Conservation (phyloP, 352 stramenopile genomes). For the Pythium periplocum region DNA sequence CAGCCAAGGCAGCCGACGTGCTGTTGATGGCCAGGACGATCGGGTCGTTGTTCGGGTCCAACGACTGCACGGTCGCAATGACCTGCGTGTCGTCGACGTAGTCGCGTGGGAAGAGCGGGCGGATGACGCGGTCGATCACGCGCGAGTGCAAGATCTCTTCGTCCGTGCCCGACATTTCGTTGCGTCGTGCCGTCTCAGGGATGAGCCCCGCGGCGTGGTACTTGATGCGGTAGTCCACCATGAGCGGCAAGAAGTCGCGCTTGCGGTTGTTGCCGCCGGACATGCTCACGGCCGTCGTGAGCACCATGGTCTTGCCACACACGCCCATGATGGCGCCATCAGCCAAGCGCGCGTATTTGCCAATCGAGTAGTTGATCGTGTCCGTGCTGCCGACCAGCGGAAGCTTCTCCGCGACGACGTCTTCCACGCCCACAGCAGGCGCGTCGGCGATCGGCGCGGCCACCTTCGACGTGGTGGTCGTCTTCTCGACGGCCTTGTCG, state of each 20-base stretch:
- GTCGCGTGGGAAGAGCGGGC: conserved; percentile 92
- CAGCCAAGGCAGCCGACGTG: conserved; percentile 76
- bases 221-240: conserved; percentile 93
- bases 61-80: conserved; percentile 84
- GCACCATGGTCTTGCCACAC: conserved; percentile 80
- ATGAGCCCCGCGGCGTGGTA: conserved; percentile 84
- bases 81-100: conserved; percentile 96
- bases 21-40: conserved; percentile 88
- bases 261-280: conserved; percentile 22
- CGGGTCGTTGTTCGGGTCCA: conserved; percentile 80
- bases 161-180: conserved; percentile 89
- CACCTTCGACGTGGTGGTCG: conserved; percentile 2
- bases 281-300: conserved; percentile 79
- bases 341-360: conserved; percentile 80
- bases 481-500: conserved; percentile 1
- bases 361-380: conserved; percentile 49
- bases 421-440: conserved; percentile 8
- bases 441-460: conserved; percentile 1
- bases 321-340: conserved; percentile 82
- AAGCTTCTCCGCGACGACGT: too few species aligned
- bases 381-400: conserved; percentile 45
- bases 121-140: conserved; percentile 94
- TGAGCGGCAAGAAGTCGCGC: conserved; percentile 86
- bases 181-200: conserved; percentile 78
- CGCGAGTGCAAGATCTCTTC: conserved; percentile 95